A percentile compares a stretch with the other conserved stretches of the same genome.
These are phyloP conservation scores for Ligustrum vulgare DNA, from an alignment of 257 asterid genomes.

Conservation along the genomic window DNA sequence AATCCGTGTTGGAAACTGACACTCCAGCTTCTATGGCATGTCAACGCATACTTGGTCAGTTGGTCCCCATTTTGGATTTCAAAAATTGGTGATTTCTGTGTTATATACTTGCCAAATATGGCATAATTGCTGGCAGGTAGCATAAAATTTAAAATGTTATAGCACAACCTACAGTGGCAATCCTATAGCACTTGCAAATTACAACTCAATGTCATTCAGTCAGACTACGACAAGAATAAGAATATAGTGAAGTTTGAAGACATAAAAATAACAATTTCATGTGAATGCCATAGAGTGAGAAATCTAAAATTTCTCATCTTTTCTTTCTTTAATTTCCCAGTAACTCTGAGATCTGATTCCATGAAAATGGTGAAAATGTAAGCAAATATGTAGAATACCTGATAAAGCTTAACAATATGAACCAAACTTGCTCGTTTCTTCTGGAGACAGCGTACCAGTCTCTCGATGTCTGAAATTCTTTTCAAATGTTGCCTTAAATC, in stretches of 20 bases:
- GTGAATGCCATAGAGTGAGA: background rate
- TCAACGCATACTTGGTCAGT: background rate
- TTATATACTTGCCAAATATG: background rate
- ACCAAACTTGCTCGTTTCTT: slow-evolving; percentile 70
- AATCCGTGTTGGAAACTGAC: too few relatives aligned
- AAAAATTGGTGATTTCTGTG: background rate
- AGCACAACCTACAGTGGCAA: background rate
- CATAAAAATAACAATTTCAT: background rate
- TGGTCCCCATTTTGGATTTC: background rate
- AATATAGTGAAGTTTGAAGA: background rate
- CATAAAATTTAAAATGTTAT: background rate
- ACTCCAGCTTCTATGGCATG: background rate
- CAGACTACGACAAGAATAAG: background rate
- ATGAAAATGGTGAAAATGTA: background rate
- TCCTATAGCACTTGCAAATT: background rate
- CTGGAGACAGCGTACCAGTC: slow-evolving; percentile 70
- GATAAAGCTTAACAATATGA: slow-evolving; percentile 95
- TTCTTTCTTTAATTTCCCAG: background rate
- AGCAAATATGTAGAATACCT: slow-evolving; percentile 47
- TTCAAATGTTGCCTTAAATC: slow-evolving; percentile 89
- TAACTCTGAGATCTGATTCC: background rate
- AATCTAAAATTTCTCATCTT: background rate
- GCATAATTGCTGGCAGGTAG: background rate
- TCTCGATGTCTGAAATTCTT: slow-evolving; percentile 91
- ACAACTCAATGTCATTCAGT: background rate